Base-by-base conservation (phyloP, 108 stramenopile species). In the Aurantiochytrium sp. region DNA sequence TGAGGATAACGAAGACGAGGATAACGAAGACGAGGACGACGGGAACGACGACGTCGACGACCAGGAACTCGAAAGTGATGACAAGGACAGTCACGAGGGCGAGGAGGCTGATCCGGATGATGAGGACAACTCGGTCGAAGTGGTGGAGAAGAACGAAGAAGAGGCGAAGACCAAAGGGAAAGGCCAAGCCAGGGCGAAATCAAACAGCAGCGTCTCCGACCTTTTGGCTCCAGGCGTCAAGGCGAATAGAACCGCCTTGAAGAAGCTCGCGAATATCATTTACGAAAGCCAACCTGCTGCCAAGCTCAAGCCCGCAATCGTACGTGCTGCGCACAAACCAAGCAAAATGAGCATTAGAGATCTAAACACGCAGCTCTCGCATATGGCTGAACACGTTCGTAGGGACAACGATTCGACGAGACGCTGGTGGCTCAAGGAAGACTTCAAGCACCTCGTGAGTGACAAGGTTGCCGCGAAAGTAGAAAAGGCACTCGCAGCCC, bases 31-130 rank as follows among this genome's bases (percentile, higher is more conserved):
- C 59, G 92, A 72, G 14, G 89, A 83, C 19, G 60, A 53, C 5
- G 25, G 89, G 87, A 76, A 58, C 59, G 49, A 5, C 90, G 71
- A 87, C 8, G 5, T 16, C 87, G 91, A n/a, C 59, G 87, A 89
- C 44, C 91, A 91, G n/a, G 93, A 92, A 5, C 91, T 90, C 55
- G 91, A 59, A 25, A 29, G 19, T 25, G 23, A 72, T 2, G 23
- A 25, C 18, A 72, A 42, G 28, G 72, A 72, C 23, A 72, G 18
- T 18, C 16, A 72, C 3, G 16, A 16, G 2, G 72, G 3, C 29
- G 72, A 25, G 21, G 29, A 72, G 1, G 28, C n/a, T 59, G n/a
- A 59, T 35, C 35, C 35, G 35, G 35, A 35, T 35, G 35, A 35
- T 35, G 35, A 35, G 2, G 35, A 35, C 35, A 35, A 35, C 35